A percentile compares a stretch with the other conserved stretches of the same genome.
These are phyloP conservation scores for Monilinia polystroma DNA, from an alignment of 2,329 filamentous ascomycete species.

Conservation along the genomic window DNA sequence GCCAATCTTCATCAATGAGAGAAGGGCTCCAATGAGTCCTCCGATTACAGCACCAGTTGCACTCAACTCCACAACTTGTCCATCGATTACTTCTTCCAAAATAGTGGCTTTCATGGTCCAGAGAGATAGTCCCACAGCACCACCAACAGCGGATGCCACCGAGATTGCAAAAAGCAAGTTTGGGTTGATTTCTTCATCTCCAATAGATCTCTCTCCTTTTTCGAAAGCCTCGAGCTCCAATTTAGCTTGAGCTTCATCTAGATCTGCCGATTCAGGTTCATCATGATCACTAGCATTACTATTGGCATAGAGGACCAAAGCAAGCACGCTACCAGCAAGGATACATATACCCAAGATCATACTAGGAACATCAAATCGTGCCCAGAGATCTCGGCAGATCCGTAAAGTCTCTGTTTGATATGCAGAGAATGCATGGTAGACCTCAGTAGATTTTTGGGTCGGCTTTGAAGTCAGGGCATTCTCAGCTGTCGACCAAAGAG, in stretches of 20 bases:
- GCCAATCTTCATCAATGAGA: slow-evolving; percentile 42
- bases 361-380: slow-evolving; percentile 81
- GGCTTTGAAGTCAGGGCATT: slow-evolving; percentile 31
- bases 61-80: slow-evolving; percentile 31
- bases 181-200: slow-evolving; percentile 33
- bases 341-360: slow-evolving; percentile 80
- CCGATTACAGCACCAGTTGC: slow-evolving; percentile 32
- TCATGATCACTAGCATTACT: slow-evolving; percentile 56
- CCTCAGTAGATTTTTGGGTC: slow-evolving; percentile 44
- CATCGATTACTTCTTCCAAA: slow-evolving; percentile 20
- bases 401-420: slow-evolving; percentile 79
- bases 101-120: slow-evolving; percentile 26
- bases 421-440: slow-evolving; percentile 60
- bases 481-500: slow-evolving; percentile 58
- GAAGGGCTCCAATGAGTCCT: slow-evolving; percentile 42
- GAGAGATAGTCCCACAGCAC: slow-evolving; percentile 29
- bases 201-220: slow-evolving; percentile 29
- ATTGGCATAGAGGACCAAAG: slow-evolving; percentile 72
- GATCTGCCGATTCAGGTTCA: slow-evolving; percentile 55
- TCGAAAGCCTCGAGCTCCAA: slow-evolving; percentile 49
- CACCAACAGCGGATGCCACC: slow-evolving; percentile 35
- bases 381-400: slow-evolving; percentile 84
- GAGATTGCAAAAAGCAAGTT: slow-evolving; percentile 32
- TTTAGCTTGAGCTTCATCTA: slow-evolving; percentile 59
- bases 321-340: slow-evolving; percentile 63